Base-by-base conservation (phyloP, 2,329 filamentous ascomycete genomes). In the Ophiognomonia clavigignenti-juglandacearum region DNA sequence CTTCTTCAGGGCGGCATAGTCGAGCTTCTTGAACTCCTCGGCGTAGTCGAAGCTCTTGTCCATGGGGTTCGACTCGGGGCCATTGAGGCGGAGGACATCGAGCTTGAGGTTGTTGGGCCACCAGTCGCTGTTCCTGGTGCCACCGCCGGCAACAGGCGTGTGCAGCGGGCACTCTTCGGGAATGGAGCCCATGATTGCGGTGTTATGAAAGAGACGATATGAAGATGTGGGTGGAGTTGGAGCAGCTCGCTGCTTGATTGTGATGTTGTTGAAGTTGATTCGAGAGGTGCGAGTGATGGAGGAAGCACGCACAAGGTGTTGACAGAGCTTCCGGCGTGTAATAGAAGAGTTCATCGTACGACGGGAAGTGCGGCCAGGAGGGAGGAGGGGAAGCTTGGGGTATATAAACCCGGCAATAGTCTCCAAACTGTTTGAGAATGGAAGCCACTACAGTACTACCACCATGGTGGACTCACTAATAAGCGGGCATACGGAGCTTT, bases 1-100 rank as follows among this genome's bases (percentile, higher is more conserved):
- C 67, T 86, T 83, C 80, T 90, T 90, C 56, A 90, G 66, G 22
- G 68, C 83, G 51, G 76, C 69, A 60, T 86, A 87, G 67, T 87
- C 81, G 48, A 90, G 72, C 58, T 68, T 80, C 70, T 85, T 83
- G 73, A 90, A 89, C 24, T 84, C 85, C 23, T 75, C 70, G 16
- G 75, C 74, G 66, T 91, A 91, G 71, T 89, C 78, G 59, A 88
- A 88, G 56, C 85, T 78, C 53, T 74, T 69, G 58, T 68, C 74
- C 54, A 82, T 62, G 0, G 86, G 86, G 64, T 86, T 85, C 53
- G 78, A 78, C 48, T 73, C 69, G 19, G 73, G 60, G 29, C 75
- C 80, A 62, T 88, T 78, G 68, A 89, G 86, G 60, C 86, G 85
- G 44, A 91, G 78, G 59, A 89, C 82, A 69, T 84, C 81, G 55